Base-by-base conservation (phyloP, 1,139 yeast species). In the Hyphopichia burtonii region DNA sequence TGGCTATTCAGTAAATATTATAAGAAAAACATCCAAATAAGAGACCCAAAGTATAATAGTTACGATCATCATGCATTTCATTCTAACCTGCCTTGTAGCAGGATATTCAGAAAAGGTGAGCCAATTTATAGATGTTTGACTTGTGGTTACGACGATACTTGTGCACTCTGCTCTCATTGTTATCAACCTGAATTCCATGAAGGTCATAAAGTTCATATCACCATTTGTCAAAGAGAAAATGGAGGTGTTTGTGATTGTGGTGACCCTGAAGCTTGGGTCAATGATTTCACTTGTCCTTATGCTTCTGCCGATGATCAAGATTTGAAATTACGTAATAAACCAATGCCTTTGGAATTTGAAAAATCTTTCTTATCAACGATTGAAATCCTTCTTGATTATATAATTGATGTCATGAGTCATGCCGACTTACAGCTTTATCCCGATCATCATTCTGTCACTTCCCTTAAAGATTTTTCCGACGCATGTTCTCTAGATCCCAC, bases 191-290 rank as follows among this genome's bases (percentile, higher is more conserved):
- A 79, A 4, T 74, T 76, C 44, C 99, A 93, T 62, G 59, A 62
- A 28, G 95, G 82, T 39, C 99, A 93, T 59, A 80, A 82, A 36
- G 85, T 87, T 12, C 82, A 84, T 41, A 79, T 86, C 14, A 77
- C 83, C 34, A 82, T 89, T 12, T 83, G 91, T 41, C 83, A 80
- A 43, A 68, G 93, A 40, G 96, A 89, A 46, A 86, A 83, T 49
- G 96, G 96, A 4, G 97, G 97, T 1, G 90, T 90, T 5, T 80
- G 85, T 55, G 85, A 80, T 50, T 80, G 85, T 56, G 83, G 85
- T 2, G 85, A 79, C 51, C 81, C 82, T 0, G 83, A 78, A 51
- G 83, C 83, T 2, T 80, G 83, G 78, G 65, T 65, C 2, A 58
- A 59, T 31, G 61, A 68, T 2, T 60, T 68, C 39, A 46, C 53